These are phyloP conservation scores for Salix viminalis DNA, from an alignment of 345 rosid species.

Conservation along the genomic window DNA sequence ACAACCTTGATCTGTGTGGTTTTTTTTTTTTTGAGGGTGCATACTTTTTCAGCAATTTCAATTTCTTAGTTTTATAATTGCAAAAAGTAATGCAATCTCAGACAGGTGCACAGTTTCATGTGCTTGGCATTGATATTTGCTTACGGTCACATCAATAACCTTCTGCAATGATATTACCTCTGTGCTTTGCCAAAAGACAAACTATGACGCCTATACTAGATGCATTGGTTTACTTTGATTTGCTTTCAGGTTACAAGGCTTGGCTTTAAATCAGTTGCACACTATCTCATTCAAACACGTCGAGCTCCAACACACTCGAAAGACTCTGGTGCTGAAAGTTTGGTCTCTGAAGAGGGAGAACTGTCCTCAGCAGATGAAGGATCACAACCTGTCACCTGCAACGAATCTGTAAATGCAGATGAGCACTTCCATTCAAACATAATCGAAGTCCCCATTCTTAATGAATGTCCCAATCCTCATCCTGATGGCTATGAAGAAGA, in stretches of 20 bases:
- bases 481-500: neutral
- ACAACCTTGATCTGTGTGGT: no score
- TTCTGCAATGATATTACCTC: neutral
- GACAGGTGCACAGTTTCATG: no score
- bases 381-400: neutral
- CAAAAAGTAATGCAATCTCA: no score
- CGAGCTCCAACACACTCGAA: neutral
- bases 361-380: neutral
- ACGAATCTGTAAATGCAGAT: neutral
- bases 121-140: no score
- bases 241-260: slow-evolving; percentile 19
- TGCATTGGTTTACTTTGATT: neutral
- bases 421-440: neutral
- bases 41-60: no score
- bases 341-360: slow-evolving; percentile 1
- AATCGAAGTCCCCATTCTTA: no score
- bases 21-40: no score
- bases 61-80: no score
- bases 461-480: neutral
- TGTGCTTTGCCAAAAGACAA: neutral
- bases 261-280: slow-evolving; percentile 41
- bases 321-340: slow-evolving; percentile 6
- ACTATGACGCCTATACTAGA: neutral
- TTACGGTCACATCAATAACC: no score
- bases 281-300: slow-evolving; percentile 34